These are phyloP conservation scores for Pharnaceum exiguum DNA, from an alignment of 148 eudicot genomes.

Conservation along the genomic window DNA sequence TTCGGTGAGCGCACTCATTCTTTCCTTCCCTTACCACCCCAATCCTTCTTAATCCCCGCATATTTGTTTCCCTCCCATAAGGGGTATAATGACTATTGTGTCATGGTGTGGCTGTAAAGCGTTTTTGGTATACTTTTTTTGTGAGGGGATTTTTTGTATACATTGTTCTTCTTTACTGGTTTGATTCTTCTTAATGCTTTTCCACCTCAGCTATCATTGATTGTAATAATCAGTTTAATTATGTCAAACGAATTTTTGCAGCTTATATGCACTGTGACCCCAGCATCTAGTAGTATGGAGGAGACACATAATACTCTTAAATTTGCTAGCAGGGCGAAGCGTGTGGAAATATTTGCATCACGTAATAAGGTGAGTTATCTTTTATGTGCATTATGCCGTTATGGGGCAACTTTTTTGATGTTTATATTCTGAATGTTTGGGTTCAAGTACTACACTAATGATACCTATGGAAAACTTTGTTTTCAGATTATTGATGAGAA, in stretches of 20 bases:
- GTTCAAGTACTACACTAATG: not conserved
- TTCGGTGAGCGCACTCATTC: too few relatives aligned
- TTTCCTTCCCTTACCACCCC: too few relatives aligned
- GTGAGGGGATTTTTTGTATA: too few relatives aligned
- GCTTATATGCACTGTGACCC: conserved; percentile 98
- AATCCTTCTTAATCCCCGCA: too few relatives aligned
- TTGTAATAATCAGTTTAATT: too few relatives aligned
- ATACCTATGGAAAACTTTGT: not conserved
- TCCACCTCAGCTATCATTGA: not conserved
- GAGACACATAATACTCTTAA: conserved; percentile 96
- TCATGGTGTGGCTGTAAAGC: too few relatives aligned
- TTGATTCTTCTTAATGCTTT: not conserved
- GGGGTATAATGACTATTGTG: too few relatives aligned
- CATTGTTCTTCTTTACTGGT: too few relatives aligned
- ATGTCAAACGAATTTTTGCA: conserved; percentile 28
- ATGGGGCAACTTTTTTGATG: not conserved
- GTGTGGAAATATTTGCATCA: conserved; percentile 94
- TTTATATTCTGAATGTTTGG: not conserved
- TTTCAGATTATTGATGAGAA: conserved; percentile 93
- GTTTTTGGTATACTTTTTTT: too few relatives aligned
- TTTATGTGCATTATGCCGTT: not conserved
- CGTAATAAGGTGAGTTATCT: conserved; percentile 66
- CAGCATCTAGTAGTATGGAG: conserved; percentile 97
- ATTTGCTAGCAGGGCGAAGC: conserved; percentile 98
- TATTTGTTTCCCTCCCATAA: too few relatives aligned